Conservation (phyloP, 2,329 filamentous ascomycete genomes). For the Penicillium corylophilum region DNA sequence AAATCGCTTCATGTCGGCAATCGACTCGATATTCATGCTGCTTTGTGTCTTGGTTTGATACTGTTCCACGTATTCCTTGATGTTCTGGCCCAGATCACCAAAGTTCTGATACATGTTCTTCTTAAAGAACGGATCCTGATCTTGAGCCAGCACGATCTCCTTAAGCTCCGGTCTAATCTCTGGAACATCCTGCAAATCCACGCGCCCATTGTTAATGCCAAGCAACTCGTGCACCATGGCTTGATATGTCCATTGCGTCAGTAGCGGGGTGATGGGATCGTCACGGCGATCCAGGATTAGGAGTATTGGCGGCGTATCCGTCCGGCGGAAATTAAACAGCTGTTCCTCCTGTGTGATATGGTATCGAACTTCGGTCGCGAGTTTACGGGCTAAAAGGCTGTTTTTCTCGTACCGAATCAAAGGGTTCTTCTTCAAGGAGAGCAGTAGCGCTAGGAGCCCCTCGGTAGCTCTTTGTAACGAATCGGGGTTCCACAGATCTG, state of each 20-base stretch:
- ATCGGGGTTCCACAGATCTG: conserved; percentile 89
- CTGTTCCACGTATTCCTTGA: conserved; percentile 98
- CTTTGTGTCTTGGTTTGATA: conserved; percentile 98
- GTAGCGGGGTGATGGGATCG: conserved; percentile 87
- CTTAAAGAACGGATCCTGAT: conserved; percentile 98
- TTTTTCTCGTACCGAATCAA: conserved; percentile 91
- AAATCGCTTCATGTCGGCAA: conserved; percentile 98
- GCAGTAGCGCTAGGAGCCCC: conserved; percentile 76
- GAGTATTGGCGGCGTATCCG: conserved; percentile 90
- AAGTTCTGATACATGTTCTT: conserved; percentile 99
- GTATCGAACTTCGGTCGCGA: conserved; percentile 89
- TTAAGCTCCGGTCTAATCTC: conserved; percentile 83
- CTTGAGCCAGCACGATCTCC: conserved; percentile 92
- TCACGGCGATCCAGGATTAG: conserved; percentile 88
- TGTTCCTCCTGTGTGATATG: conserved; percentile 94
- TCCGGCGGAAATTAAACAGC: conserved; percentile 91
- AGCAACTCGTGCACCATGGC: conserved; percentile 99
- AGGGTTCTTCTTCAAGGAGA: conserved; percentile 95
- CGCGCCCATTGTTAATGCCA: conserved; percentile 91
- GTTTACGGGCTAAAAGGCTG: conserved; percentile 84
- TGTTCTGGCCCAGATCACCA: conserved; percentile 89
- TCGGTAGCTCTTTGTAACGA: conserved; percentile 83
- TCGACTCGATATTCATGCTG: conserved; percentile 93
- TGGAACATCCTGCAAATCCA: conserved; percentile 79
- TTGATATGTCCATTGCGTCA: conserved; percentile 99